Evolutionary conservation across 2,329 filamentous ascomycete genomes (phyloP).

Genomic region (Monosporascus cannonballus): DNA sequence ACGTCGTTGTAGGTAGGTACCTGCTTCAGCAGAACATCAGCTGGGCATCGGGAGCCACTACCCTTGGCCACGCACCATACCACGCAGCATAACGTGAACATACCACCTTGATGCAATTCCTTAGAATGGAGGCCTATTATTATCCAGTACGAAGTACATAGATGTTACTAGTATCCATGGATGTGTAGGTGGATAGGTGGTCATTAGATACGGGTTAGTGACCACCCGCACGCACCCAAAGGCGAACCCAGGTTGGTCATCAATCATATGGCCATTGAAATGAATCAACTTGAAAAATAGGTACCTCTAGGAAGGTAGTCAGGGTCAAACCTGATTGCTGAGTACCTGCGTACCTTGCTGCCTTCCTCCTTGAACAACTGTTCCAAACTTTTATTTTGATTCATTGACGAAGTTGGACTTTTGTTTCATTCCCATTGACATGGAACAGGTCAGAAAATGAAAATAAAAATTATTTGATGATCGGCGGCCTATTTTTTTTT

Average conservation of each 20-base stretch:
- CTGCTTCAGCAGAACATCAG: too few relatives aligned
- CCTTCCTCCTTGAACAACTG: not conserved
- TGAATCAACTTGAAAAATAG: not conserved
- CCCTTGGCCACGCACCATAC: too few relatives aligned
- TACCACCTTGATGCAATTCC: too few relatives aligned
- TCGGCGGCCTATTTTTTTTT: not conserved
- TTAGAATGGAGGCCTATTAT: too few relatives aligned
- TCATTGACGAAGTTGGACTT: not conserved
- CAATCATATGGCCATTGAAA: not conserved
- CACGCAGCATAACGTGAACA: too few relatives aligned
- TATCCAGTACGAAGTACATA: not conserved
- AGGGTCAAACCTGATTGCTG: not conserved
- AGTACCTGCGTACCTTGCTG: not conserved
- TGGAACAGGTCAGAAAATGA: not conserved
- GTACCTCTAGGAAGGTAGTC: too few relatives aligned
- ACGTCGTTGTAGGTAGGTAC: too few relatives aligned
- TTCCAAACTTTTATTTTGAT: not conserved
- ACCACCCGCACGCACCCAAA: not conserved
- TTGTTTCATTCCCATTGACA: not conserved
- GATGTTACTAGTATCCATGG: not conserved
- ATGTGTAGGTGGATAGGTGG: not conserved
- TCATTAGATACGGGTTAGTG: not conserved
- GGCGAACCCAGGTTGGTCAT: not conserved
- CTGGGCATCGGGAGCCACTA: too few relatives aligned
- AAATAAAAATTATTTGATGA: not conserved